These are phyloP conservation scores for Pichia sp. DNA, from an alignment of 1,139 yeast species.

Conservation along the genomic window DNA sequence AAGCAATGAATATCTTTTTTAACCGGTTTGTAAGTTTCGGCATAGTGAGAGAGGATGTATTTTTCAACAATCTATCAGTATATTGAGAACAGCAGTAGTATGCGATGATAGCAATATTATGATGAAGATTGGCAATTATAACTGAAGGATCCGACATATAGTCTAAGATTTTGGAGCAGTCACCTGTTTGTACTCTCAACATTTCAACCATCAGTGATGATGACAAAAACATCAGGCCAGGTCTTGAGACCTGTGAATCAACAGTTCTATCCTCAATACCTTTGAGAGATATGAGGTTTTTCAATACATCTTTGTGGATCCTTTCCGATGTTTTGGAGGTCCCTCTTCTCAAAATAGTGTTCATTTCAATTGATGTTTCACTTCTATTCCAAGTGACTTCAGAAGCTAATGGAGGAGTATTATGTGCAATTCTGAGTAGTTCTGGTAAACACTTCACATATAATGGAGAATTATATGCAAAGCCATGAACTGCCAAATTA, in stretches of 20 bases:
- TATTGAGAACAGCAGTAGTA: constrained; percentile 57
- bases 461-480: constrained; percentile 55
- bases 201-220: constrained; percentile 77
- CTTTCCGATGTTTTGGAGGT: constrained; percentile 79
- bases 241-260: constrained; percentile 59
- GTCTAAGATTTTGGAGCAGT: constrained; percentile 65
- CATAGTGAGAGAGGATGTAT: constrained; percentile 43
- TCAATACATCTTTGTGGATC: constrained; percentile 57
- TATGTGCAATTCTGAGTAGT: constrained; percentile 72
- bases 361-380: constrained; percentile 87
- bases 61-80: constrained; percentile 33
- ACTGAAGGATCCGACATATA: constrained; percentile 88
- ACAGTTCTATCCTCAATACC: constrained; percentile 5
- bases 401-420: constrained; percentile 89
- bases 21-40: constrained; percentile 66
- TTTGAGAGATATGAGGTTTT: constrained; percentile 24
- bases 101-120: constrained; percentile 62
- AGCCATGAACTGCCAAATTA: constrained; percentile 90
- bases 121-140: constrained; percentile 66
- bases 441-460: constrained; percentile 44
- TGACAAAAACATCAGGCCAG: constrained; percentile 84
- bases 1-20: constrained; percentile 58
- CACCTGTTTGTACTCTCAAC: constrained; percentile 74
- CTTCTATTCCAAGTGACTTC: constrained; percentile 81
- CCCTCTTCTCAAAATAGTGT: constrained; percentile 86